Conservation (phyloP, 2,329 filamentous ascomycete genomes). For the Fusarium sp. region DNA sequence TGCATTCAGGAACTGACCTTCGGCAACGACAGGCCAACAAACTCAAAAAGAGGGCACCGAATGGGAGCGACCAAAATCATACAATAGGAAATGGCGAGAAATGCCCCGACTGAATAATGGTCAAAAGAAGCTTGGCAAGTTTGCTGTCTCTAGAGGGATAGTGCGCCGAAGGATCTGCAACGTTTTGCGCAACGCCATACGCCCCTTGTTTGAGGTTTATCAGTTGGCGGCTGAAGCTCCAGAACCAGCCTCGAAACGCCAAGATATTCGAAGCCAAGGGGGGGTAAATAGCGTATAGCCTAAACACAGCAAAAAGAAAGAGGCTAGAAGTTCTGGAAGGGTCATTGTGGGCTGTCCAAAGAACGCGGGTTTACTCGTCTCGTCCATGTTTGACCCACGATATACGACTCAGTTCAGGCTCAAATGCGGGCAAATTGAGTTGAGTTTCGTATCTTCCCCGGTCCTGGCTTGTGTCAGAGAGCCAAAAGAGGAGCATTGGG, state of each 20-base stretch:
- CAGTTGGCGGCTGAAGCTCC: slow-evolving; percentile 27
- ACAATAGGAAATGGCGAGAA: slow-evolving; percentile 12
- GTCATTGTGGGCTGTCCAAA: slow-evolving; percentile 6
- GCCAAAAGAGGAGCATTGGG: slow-evolving; percentile 20
- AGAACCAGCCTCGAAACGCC: slow-evolving; percentile 38
- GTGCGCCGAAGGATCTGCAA: slow-evolving; percentile 29
- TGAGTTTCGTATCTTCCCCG: slow-evolving; percentile 15
- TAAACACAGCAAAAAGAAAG: slow-evolving; percentile 6
- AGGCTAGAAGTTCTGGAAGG: slow-evolving; percentile 21
- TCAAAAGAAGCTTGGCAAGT: slow-evolving; percentile 10
- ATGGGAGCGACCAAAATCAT: slow-evolving; percentile 20
- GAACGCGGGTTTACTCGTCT: slow-evolving; percentile 18
- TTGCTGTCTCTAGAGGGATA: slow-evolving; percentile 21
- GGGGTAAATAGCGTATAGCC: slow-evolving; percentile 9
- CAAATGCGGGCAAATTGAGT: neutral
- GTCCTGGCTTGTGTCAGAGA: slow-evolving; percentile 9
- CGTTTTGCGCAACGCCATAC: slow-evolving; percentile 29
- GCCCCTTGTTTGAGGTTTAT: slow-evolving; percentile 29
- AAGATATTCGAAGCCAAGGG: slow-evolving; percentile 23
- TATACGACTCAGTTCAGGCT: slow-evolving; percentile 9
- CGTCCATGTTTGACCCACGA: slow-evolving; percentile 33
- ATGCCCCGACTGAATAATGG: slow-evolving; percentile 11
- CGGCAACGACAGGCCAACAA: slow-evolving; percentile 22
- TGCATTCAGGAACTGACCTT: slow-evolving; percentile 28
- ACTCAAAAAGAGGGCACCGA: slow-evolving; percentile 23